Conservation (phyloP, 192 early-diverging fungal species). For the Coemansia sp. region DNA sequence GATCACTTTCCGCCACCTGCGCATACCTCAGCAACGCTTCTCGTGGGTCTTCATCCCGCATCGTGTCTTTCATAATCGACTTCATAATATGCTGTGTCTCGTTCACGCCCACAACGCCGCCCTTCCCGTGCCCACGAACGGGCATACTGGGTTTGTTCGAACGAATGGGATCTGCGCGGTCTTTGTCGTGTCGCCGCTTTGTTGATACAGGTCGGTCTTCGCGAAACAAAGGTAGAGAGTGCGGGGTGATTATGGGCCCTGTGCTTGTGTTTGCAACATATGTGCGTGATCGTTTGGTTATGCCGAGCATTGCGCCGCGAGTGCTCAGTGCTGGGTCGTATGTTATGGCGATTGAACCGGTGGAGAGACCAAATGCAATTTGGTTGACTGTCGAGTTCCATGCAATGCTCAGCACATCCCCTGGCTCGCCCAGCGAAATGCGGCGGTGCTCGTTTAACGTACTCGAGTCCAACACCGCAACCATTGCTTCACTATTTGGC, state of each 20-base stretch:
- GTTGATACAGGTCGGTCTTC: slow-evolving; percentile 59
- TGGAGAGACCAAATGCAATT: slow-evolving; percentile 74
- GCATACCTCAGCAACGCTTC: slow-evolving; percentile 91
- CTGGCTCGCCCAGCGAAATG: slow-evolving; percentile 2
- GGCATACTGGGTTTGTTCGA: slow-evolving; percentile 67
- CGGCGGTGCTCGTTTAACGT: slow-evolving; percentile 4
- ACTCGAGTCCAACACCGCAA: slow-evolving; percentile 18
- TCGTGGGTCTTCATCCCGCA: slow-evolving; percentile 87
- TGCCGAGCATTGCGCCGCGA: slow-evolving; percentile 73
- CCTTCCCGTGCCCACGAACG: slow-evolving; percentile 75
- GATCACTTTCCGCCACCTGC: slow-evolving; percentile 72
- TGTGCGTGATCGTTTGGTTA: slow-evolving; percentile 43
- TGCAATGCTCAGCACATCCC: slow-evolving; percentile 69
- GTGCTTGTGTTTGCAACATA: neutral
- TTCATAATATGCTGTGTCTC: slow-evolving; percentile 86
- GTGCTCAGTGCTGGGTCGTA: slow-evolving; percentile 70
- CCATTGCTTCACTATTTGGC: neutral
- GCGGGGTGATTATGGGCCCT: slow-evolving; percentile 82
- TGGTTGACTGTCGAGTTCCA: slow-evolving; percentile 92
- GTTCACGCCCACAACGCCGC: slow-evolving; percentile 84
- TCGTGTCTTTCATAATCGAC: slow-evolving; percentile 67
- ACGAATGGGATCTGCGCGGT: slow-evolving; percentile 68
- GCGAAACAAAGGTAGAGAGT: slow-evolving; percentile 85
- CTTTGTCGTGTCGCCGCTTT: slow-evolving; percentile 75
- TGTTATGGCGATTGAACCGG: slow-evolving; percentile 72